A percentile compares a stretch with the other conserved stretches of the same genome.
Conservation (phyloP, 768 basidiomycete genomes). For the Suillus discolor region DNA sequence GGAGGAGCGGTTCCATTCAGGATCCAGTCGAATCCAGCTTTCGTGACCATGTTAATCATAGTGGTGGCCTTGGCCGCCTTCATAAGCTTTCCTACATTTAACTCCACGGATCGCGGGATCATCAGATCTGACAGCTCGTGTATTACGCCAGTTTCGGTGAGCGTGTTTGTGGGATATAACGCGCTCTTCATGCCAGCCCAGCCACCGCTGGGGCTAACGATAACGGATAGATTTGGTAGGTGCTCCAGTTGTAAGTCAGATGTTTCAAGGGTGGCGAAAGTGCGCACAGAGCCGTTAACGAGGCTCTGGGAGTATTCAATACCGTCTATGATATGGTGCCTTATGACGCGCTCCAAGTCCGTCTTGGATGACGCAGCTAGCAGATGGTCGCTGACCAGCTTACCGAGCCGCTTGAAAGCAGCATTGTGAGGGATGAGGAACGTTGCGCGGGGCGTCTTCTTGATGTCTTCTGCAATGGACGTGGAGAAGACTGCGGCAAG, state of each 20-base stretch:
- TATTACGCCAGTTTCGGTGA: slow-evolving; percentile 89
- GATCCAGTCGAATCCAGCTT: slow-evolving; percentile 90
- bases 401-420: slow-evolving; percentile 87
- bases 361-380: slow-evolving; percentile 74
- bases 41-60: slow-evolving; percentile 82
- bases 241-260: slow-evolving; percentile 75
- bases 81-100: slow-evolving; percentile 89
- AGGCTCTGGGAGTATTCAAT: slow-evolving; percentile 73
- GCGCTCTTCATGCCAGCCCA: slow-evolving; percentile 72
- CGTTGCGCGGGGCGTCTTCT: slow-evolving; percentile 68
- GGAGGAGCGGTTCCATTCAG: slow-evolving; percentile 84
- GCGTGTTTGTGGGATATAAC: slow-evolving; percentile 60
- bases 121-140: slow-evolving; percentile 86
- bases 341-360: slow-evolving; percentile 81
- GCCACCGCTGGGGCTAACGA: slow-evolving; percentile 69
- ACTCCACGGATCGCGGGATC: slow-evolving; percentile 83
- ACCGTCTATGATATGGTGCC: slow-evolving; percentile 82
- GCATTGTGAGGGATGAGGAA: slow-evolving; percentile 86
- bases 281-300: slow-evolving; percentile 64
- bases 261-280: slow-evolving; percentile 84
- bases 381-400: slow-evolving; percentile 84
- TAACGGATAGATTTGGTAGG: slow-evolving; percentile 49
- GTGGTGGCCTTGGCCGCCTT: slow-evolving; percentile 87
- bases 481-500: slow-evolving; percentile 90
- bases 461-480: slow-evolving; percentile 70